Evolutionary conservation across 495 filamentous ascomycete genomes (phyloP), one percentile per base, ranked within the genome.

Genomic region (Bathelium albidoporum): DNA sequence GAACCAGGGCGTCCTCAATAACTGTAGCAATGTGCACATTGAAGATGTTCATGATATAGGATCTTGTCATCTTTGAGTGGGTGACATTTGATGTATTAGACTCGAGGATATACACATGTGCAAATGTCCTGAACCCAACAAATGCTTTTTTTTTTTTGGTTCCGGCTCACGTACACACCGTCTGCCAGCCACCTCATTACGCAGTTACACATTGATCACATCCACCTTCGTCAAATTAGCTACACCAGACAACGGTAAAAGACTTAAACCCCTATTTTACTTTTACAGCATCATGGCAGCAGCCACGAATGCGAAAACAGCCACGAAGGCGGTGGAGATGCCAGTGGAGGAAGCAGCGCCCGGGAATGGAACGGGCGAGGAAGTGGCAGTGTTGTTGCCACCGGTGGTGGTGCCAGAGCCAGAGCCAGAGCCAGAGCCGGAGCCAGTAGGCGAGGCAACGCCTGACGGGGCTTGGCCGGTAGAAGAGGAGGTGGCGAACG

Each of bases 271-370:
- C 20, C 24, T 28, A 55, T 9, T 11, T 26, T 55, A 55, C 49
- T 28, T 55, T 55, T 55, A 55, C 49, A 55, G 49, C 49, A 55
- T 55, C 49, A 55, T 55, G 9, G 49, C 49, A 5, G 49, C 49
- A 29, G 49, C 49, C 12, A 55, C 49, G 49, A 55, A 26, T 28
- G 49, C 49, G 29, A 55, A 55, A 24, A 55, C 24, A 29, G 22
- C 49, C 5, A 55, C 49, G 16, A 55, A 2, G 24, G 24, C 49
- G 24, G 49, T 28, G 7, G 49, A 55, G 49, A 55, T 55, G 49
- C 22, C 24, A 26, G 49, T 20, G 29, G 24, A n/a, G 16, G 49
- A 20, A 29, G 49, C 49, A 29, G 49, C 4, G 4, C 49, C 49
- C 10, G 20, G 22, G 49, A 55, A 55, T n/a, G 49, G 49, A 29